Evolutionary conservation across 2,329 filamentous ascomycete genomes (phyloP), one percentile per base, ranked within the genome.

Genomic region (Coleophoma crateriformis): DNA sequence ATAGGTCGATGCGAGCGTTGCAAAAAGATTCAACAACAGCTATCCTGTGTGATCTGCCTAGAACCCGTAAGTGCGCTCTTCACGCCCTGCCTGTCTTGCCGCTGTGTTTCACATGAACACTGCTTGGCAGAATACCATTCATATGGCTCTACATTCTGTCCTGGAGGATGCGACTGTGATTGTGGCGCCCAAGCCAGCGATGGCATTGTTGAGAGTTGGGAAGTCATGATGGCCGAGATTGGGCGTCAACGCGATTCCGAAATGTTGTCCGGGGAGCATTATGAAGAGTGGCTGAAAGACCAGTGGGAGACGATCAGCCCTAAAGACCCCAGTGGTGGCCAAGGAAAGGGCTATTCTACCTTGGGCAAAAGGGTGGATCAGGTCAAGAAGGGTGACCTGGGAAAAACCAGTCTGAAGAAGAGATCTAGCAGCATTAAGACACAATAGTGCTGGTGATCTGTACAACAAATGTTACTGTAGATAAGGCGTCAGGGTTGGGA

Each of bases 151-250:
- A 74, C 67, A 1, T 65, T 75, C 43, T 86, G 82, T 49, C 79
- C 82, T 0, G 81, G 79, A 0, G 82, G 81, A 1, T 82, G 85
- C 58, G 82, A 85, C 60, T 86, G 82, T 59, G 71, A 78, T 51
- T 86, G 82, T 57, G 71, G 76, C 0, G 71, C 76, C 13, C 76
- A 83, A 54, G 80, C 81, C 1, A 71, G 69, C 50, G 73, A 69
- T 43, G 81, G 79, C 1, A 71, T 80, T 38, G 75, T 84, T 8
- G 82, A 84, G 62, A 80, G 77, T 17, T 83, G 81, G 77, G 74
- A 76, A 0, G 79, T 78, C 3, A 71, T 80, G 65, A 71, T 74
- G 61, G 73, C 71, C 35, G 58, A 56, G 7, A 61, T 66, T 14
- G 61, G 65, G 43, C 49, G 50, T 17, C 58, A 63, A 58, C 53